A percentile compares a stretch with the other conserved stretches of the same genome.
phyloP scores from a whole-genome alignment of 179 eudicot species.

The Carnegiea gigantea region DNA sequence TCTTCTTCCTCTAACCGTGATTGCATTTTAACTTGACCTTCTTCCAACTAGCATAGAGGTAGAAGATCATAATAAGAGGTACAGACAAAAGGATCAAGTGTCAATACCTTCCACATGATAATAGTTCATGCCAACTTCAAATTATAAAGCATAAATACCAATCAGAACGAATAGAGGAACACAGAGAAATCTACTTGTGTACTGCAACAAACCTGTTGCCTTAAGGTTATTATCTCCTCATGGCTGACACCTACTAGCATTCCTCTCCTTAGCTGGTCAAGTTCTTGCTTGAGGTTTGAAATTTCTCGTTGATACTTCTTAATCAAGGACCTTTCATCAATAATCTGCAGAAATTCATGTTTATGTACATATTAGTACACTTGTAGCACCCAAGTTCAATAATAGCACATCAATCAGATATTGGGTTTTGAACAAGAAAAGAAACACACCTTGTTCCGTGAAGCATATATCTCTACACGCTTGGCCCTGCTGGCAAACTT shows the following conservation, averaged over 20 bases:
- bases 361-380: neutral
- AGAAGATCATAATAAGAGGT: neutral
- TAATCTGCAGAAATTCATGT: constrained; percentile 52
- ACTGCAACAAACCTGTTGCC: constrained; percentile 63
- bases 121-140: neutral
- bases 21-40: constrained; percentile 97
- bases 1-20: constrained; percentile 98
- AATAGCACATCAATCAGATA: neutral
- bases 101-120: neutral
- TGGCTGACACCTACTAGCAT: constrained; percentile 87
- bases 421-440: neutral
- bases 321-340: constrained; percentile 95
- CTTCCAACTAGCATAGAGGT: constrained; percentile 66
- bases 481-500: constrained; percentile 99
- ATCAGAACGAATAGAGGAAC: constrained; percentile 3
- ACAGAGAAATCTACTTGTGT: neutral
- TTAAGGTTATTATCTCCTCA: constrained; percentile 80
- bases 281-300: constrained; percentile 81
- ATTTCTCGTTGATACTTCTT: constrained; percentile 97
- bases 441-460: constrained; percentile 77
- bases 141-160: neutral
- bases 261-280: constrained; percentile 85
- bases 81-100: neutral
- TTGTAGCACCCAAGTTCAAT: neutral
- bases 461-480: constrained; percentile 92